phyloP scores from a whole-genome alignment of 106 monocot species.

The Dioscorea alata region DNA sequence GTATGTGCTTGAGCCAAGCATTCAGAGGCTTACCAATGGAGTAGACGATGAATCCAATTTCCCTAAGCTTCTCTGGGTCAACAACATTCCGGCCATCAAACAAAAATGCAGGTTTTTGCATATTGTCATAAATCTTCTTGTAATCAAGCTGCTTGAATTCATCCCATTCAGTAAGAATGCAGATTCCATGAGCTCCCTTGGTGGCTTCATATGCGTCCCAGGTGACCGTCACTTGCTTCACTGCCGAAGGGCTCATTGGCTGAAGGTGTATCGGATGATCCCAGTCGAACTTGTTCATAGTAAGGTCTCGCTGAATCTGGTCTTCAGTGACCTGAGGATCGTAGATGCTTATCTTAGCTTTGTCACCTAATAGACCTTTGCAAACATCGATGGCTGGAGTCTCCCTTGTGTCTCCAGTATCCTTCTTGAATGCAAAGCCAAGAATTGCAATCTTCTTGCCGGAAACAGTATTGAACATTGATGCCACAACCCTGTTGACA shows the following conservation, averaged over 20 bases:
- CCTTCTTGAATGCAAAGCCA: conserved; percentile 22
- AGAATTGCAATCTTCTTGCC: conserved; percentile 18
- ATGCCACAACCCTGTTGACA: conserved; percentile 13
- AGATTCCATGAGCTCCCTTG: conserved; percentile 16
- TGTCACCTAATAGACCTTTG: conserved; percentile 16
- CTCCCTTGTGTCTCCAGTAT: conserved; percentile 22
- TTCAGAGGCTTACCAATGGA: conserved; percentile 30
- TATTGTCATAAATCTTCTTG: conserved; percentile 22
- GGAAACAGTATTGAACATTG: conserved; percentile 16
- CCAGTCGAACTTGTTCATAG: conserved; percentile 20
- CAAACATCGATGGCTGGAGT: conserved; percentile 19
- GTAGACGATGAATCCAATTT: conserved; percentile 30
- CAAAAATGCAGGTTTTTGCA: conserved; percentile 37
- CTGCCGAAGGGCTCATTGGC: conserved; percentile 23
- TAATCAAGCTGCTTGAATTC: conserved; percentile 34
- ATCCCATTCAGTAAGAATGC: conserved; percentile 39
- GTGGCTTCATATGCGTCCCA: conserved; percentile 35
- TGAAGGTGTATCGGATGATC: conserved; percentile 16
- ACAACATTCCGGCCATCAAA: conserved; percentile 34
- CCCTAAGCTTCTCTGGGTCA: conserved; percentile 21
- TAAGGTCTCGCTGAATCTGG: conserved; percentile 16
- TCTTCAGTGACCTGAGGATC: conserved; percentile 21
- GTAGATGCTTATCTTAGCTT: conserved; percentile 13
- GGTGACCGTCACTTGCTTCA: conserved; percentile 23
- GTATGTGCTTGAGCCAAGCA: conserved; percentile 24